Percentiles rank a stretch among this genome's conserved stretches.
These are phyloP conservation scores for Paragyromitra xinjiangensis DNA, from an alignment of 495 filamentous ascomycete species.

Conservation along the genomic window DNA sequence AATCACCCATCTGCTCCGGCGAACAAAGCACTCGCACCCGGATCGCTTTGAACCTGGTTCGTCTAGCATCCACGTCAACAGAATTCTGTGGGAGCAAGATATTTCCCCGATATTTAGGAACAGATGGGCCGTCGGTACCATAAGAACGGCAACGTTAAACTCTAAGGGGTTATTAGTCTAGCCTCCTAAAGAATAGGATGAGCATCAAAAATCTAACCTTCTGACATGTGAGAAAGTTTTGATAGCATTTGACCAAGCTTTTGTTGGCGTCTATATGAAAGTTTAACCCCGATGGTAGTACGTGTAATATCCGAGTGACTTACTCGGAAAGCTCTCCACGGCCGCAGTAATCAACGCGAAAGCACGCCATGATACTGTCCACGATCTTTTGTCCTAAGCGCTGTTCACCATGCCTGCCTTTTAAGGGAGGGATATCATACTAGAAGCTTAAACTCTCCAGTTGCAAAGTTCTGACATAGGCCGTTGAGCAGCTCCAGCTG, in stretches of 20 bases:
- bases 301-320: neutral
- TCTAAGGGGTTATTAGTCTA: constrained; percentile 61
- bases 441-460: constrained; percentile 74
- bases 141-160: constrained; percentile 79
- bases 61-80: constrained; percentile 62
- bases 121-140: constrained; percentile 62
- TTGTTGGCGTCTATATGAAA: constrained; percentile 66
- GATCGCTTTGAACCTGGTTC: constrained; percentile 83
- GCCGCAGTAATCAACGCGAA: constrained; percentile 77
- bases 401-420: neutral
- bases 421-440: constrained; percentile 16
- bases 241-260: constrained; percentile 76
- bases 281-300: constrained; percentile 1
- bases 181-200: constrained; percentile 24
- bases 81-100: neutral
- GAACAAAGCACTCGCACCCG: constrained; percentile 82
- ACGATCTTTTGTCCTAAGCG: constrained; percentile 63
- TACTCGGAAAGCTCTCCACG: constrained; percentile 76
- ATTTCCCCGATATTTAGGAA: neutral
- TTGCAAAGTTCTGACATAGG: constrained; percentile 72
- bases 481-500: constrained; percentile 75
- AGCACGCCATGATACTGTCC: constrained; percentile 82
- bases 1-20: constrained; percentile 73
- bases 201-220: constrained; percentile 62
- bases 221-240: constrained; percentile 76